These are phyloP conservation scores for Trichoderma citrinoviride DNA, from an alignment of 2,329 filamentous ascomycete species.

Conservation along the genomic window DNA sequence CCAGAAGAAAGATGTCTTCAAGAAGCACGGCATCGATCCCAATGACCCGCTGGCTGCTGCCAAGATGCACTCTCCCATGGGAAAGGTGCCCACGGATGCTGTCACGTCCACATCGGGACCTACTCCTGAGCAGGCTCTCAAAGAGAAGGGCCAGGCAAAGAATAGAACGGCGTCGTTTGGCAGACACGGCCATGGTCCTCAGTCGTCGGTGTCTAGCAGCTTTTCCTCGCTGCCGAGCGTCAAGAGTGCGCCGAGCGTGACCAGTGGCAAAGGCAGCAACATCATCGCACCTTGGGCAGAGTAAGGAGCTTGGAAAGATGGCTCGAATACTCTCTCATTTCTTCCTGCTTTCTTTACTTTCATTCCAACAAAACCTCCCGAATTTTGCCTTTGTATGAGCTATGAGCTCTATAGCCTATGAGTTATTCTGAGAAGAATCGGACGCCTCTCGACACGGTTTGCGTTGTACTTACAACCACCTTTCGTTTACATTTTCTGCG, in stretches of 20 bases:
- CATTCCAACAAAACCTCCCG: no score
- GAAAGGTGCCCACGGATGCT: constrained; percentile 44
- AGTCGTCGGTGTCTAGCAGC: constrained; percentile 37
- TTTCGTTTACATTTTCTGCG: background rate
- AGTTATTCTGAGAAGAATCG: background rate
- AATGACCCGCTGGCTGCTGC: constrained; percentile 44
- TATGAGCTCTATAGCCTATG: constrained; percentile 13
- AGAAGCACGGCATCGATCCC: constrained; percentile 43
- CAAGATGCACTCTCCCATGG: constrained; percentile 48
- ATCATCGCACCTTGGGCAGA: constrained; percentile 36
- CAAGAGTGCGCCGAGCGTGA: constrained; percentile 32
- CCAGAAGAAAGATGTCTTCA: constrained; percentile 44
- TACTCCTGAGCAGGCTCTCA: constrained; percentile 46
- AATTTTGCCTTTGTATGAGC: background rate
- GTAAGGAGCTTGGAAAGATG: constrained; percentile 14
- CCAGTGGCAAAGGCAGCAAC: constrained; percentile 32
- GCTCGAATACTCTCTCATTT: background rate
- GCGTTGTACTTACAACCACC: background rate
- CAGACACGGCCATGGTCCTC: constrained; percentile 28
- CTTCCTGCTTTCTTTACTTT: background rate
- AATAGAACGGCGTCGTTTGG: constrained; percentile 32
- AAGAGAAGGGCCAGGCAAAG: constrained; percentile 36
- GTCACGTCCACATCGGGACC: constrained; percentile 47
- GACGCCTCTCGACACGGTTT: background rate
- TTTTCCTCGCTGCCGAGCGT: constrained; percentile 34